Conservation (phyloP, 306 rosid genomes). For the Castanea sativa region DNA sequence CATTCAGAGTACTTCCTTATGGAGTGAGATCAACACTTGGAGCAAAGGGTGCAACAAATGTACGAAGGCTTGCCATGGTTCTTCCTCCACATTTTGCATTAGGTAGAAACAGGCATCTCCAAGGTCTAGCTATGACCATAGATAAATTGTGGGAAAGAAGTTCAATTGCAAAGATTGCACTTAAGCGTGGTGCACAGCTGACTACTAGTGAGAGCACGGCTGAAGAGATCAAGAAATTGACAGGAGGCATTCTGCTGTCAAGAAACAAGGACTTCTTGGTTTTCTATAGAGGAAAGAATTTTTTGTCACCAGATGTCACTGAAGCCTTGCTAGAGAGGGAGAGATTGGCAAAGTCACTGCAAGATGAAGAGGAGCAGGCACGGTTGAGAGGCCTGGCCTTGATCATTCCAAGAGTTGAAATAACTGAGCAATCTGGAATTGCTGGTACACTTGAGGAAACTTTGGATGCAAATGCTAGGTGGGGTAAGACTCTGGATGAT, state of each 20-base stretch:
- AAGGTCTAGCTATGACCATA: constrained; percentile 87
- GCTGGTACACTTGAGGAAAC: constrained; percentile 93
- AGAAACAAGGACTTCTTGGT: constrained; percentile 95
- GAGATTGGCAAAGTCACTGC: constrained; percentile 65
- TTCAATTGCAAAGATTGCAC: constrained; percentile 87
- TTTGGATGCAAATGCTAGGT: constrained; percentile 84
- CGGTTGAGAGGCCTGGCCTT: constrained; percentile 79
- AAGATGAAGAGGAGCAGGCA: constrained; percentile 94
- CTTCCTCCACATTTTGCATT: constrained; percentile 98
- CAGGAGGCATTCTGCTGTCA: constrained; percentile 79
- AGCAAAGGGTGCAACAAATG: constrained; percentile 66
- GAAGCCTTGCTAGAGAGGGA: constrained; percentile 81
- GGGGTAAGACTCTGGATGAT: constrained; percentile 76
- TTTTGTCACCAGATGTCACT: constrained; percentile 76
- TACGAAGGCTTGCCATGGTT: constrained; percentile 76
- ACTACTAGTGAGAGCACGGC: constrained; percentile 99
- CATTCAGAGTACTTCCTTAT: constrained; percentile 93
- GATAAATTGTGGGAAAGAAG: constrained; percentile 82
- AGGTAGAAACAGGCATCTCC: constrained; percentile 91
- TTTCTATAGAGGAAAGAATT: constrained; percentile 82
- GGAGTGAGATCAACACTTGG: constrained; percentile 83
- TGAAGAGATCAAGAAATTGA: constrained; percentile 92
- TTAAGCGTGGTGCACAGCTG: constrained; percentile 94
- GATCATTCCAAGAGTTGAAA: constrained; percentile 41
- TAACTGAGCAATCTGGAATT: constrained; percentile 46